These are phyloP conservation scores for Amanita fuliginea DNA, from an alignment of 768 basidiomycete genomes.

Conservation along the genomic window DNA sequence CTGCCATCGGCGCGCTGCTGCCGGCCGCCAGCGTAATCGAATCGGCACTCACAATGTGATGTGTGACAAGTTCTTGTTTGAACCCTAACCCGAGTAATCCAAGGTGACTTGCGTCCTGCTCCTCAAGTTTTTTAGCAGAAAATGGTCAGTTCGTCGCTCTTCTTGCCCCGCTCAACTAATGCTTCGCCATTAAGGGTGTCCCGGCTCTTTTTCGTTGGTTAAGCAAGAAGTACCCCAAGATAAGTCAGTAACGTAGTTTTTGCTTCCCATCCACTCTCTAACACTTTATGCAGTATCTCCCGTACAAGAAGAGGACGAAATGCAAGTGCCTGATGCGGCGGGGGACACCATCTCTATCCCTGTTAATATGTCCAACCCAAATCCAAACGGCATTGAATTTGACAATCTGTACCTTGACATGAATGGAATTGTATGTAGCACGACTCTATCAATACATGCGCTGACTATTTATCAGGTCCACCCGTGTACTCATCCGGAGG, in stretches of 20 bases:
- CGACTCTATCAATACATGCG: not conserved
- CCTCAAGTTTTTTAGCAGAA: not conserved
- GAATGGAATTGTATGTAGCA: conserved; percentile 84
- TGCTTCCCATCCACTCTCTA: not conserved
- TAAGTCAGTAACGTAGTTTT: conserved; percentile 41
- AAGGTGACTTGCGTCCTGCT: not conserved
- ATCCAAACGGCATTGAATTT: conserved; percentile 94
- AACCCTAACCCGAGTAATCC: conserved; percentile 5
- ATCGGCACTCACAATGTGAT: not conserved
- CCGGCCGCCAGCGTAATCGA: not conserved
- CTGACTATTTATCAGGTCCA: conserved; percentile 52
- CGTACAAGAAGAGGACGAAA: conserved; percentile 80
- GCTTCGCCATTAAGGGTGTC: conserved; percentile 57
- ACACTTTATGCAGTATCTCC: conserved; percentile 43
- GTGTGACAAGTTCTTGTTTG: conserved; percentile 3
- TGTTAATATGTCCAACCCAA: conserved; percentile 65
- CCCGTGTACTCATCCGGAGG: conserved; percentile 98
- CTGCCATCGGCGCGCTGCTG: not conserved
- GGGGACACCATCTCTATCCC: conserved; percentile 64
- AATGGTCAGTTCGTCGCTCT: not conserved
- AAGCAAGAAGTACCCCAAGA: conserved; percentile 98
- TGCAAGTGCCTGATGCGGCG: conserved; percentile 51
- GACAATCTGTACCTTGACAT: conserved; percentile 98
- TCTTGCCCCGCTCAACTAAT: not conserved
- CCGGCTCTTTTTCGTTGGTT: conserved; percentile 98